phyloP scores from a whole-genome alignment of 176 grass and related monocot species.

The Otatea glauca region DNA sequence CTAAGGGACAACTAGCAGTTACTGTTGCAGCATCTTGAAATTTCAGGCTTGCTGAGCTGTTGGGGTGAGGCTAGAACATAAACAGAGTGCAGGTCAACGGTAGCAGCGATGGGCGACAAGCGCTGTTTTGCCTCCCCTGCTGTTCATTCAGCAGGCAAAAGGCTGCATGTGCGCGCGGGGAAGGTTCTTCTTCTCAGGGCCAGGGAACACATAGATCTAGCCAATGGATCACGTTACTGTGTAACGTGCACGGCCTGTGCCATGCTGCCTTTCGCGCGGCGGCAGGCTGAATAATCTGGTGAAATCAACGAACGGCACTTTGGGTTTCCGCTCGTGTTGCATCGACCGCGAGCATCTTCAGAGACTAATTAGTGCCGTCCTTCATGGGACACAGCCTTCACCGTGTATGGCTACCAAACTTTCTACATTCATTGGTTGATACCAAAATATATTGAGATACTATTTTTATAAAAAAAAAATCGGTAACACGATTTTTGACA shows the following conservation, averaged over 20 bases:
- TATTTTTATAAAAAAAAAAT: too few relatives aligned
- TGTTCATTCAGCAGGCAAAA: slow-evolving; percentile 44
- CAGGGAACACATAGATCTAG: background rate
- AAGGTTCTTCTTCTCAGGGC: background rate
- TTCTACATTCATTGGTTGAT: too few relatives aligned
- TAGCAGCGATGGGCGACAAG: slow-evolving; percentile 29
- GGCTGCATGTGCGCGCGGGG: background rate
- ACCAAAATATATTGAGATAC: too few relatives aligned
- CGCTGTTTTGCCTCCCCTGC: slow-evolving; percentile 5
- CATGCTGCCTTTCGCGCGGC: background rate
- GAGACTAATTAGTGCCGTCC: too few relatives aligned
- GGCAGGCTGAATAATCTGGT: too few relatives aligned
- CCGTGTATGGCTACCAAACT: too few relatives aligned
- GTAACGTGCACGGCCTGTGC: slow-evolving; percentile 14
- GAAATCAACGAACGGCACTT: too few relatives aligned
- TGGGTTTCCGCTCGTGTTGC: too few relatives aligned
- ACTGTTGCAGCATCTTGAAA: slow-evolving; percentile 37
- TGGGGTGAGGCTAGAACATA: slow-evolving; percentile 33
- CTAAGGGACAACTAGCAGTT: slow-evolving; percentile 29
- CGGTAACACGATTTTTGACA: too few relatives aligned
- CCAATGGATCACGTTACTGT: background rate
- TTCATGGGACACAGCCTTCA: too few relatives aligned
- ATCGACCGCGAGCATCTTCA: too few relatives aligned
- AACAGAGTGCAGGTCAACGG: slow-evolving; percentile 41
- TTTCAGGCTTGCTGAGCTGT: slow-evolving; percentile 43